These are phyloP conservation scores for Gamarada debralockiae DNA, from an alignment of 495 filamentous ascomycete species.

Conservation along the genomic window DNA sequence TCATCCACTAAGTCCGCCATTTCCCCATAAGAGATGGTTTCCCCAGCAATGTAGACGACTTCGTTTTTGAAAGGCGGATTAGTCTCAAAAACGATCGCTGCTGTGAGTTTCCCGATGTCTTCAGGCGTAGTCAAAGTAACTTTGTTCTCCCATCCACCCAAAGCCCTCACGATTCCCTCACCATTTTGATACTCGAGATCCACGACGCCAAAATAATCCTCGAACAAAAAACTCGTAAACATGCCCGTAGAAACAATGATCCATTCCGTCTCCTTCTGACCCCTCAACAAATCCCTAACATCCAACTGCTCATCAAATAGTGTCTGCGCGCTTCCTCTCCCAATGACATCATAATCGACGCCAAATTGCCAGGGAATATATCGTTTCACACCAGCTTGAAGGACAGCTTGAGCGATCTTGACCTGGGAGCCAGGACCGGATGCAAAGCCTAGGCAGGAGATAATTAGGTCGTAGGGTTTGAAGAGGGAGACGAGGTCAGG, in stretches of 20 bases:
- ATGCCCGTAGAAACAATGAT: conserved; percentile 57
- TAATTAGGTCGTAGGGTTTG: conserved; percentile 42
- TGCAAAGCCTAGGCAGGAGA: conserved; percentile 52
- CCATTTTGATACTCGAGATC: conserved; percentile 12
- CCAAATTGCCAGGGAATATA: conserved; percentile 68
- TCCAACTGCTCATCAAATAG: conserved; percentile 60
- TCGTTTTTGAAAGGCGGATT: conserved; percentile 25
- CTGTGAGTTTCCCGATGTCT: conserved; percentile 57
- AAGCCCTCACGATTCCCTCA: conserved; percentile 36
- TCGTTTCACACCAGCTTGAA: conserved; percentile 37
- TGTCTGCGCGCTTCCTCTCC: conserved; percentile 47
- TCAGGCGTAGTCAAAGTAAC: conserved; percentile 53
- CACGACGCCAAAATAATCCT: conserved; percentile 53
- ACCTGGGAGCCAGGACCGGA: conserved; percentile 45
- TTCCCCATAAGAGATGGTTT: conserved; percentile 51
- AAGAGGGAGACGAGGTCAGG: conserved; percentile 42
- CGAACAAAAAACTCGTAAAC: conserved; percentile 62
- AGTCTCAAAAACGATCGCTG: conserved; percentile 41
- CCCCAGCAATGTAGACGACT: conserved; percentile 53
- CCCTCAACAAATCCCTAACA: conserved; percentile 48
- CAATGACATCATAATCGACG: conserved; percentile 59
- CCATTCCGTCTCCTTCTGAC: conserved; percentile 47
- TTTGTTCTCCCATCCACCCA: conserved; percentile 51
- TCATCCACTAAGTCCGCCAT: conserved; percentile 46
- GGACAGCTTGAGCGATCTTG: conserved; percentile 45